Evolutionary conservation across 345 rosid genomes (phyloP).

Genomic region (Sonneratia caseolaris): DNA sequence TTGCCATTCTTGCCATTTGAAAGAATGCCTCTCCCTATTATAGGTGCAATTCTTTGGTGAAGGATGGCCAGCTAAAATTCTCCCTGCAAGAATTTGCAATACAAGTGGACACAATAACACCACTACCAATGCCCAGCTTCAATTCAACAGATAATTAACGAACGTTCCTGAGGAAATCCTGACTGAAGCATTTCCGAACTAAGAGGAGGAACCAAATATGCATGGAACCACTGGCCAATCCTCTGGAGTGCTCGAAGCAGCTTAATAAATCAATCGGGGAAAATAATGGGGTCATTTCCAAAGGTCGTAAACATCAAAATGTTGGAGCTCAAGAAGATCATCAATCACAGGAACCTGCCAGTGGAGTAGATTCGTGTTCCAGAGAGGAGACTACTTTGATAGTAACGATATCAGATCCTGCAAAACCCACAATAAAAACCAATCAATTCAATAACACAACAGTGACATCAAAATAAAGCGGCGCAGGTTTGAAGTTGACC

Average conservation of each 20-base stretch:
- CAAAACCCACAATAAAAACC: background rate
- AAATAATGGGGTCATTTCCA: background rate
- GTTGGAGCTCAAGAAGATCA: background rate
- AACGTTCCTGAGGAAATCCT: background rate
- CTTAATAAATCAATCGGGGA: background rate
- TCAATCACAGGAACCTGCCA: background rate
- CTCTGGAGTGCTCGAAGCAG: background rate
- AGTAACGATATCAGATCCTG: background rate
- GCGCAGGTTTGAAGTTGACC: background rate
- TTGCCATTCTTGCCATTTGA: conserved; percentile 8
- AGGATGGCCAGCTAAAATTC: background rate
- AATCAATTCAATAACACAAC: background rate
- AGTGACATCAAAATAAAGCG: background rate
- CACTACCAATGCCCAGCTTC: background rate
- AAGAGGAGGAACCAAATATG: background rate
- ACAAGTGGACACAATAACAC: background rate
- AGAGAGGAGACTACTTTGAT: background rate
- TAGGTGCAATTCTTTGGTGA: background rate
- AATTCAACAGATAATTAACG: background rate
- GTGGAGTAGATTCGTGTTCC: background rate
- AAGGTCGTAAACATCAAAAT: background rate
- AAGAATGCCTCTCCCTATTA: background rate
- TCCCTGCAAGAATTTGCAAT: background rate
- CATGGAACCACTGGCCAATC: background rate
- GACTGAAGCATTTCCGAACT: background rate